phyloP scores from a whole-genome alignment of 257 asterid genomes.

The Penstemon newberryi region DNA sequence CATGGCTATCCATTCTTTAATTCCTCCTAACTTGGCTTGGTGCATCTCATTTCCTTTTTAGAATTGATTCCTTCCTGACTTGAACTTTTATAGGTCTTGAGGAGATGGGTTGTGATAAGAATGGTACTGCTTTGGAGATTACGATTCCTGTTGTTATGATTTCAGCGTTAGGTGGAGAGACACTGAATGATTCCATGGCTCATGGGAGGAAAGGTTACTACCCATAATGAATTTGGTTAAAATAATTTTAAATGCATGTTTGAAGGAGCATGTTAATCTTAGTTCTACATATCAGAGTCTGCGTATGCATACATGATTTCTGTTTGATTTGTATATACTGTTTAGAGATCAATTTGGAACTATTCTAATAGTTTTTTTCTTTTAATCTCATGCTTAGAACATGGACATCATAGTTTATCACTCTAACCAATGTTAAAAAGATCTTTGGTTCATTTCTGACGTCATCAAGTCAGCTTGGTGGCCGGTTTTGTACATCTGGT shows the following conservation, averaged over 20 bases:
- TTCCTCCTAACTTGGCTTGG: slow-evolving; percentile 15
- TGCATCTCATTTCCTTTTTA: slow-evolving; percentile 25
- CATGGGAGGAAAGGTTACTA: slow-evolving; percentile 56
- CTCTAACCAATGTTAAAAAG: neutral
- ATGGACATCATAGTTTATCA: neutral
- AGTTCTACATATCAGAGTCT: slow-evolving; percentile 16
- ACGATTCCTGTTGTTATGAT: slow-evolving; percentile 77
- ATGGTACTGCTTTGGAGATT: slow-evolving; percentile 52
- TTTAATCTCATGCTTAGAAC: neutral
- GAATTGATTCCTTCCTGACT: slow-evolving; percentile 25
- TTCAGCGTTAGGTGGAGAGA: slow-evolving; percentile 77
- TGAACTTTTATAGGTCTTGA: slow-evolving; percentile 58
- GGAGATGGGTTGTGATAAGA: slow-evolving; percentile 80
- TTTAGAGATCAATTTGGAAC: slow-evolving; percentile 15
- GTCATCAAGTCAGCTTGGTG: slow-evolving; percentile 9
- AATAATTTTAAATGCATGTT: slow-evolving; percentile 15
- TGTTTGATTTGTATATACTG: slow-evolving; percentile 3
- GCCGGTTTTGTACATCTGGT: slow-evolving; percentile 8
- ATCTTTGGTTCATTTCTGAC: slow-evolving; percentile 14
- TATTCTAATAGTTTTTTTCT: neutral
- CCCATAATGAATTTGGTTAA: slow-evolving; percentile 26
- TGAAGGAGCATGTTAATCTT: slow-evolving; percentile 21
- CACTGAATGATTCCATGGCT: slow-evolving; percentile 55
- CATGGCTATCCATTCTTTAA: slow-evolving; percentile 23
- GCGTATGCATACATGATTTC: neutral